phyloP scores from a whole-genome alignment of 1,139 yeast genomes.

The Protomyces pachydermus region DNA sequence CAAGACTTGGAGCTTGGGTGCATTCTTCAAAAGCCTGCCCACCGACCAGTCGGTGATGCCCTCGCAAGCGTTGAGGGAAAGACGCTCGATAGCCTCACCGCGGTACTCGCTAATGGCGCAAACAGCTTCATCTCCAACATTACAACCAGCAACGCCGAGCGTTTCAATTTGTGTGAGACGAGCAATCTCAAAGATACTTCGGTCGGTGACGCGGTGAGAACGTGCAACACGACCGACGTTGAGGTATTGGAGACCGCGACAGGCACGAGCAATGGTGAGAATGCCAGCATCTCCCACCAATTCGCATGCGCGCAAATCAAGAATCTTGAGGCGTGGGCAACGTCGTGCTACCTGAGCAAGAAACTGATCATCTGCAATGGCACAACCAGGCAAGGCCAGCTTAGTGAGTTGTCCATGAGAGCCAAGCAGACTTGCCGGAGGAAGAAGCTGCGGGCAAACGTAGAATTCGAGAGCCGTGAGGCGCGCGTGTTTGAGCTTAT shows the following conservation, averaged over 20 bases:
- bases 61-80: constrained; percentile 74
- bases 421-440: constrained; percentile 48
- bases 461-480: constrained; percentile 70
- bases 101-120: constrained; percentile 72
- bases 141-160: constrained; percentile 85
- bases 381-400: constrained; percentile 68
- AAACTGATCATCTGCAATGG: constrained; percentile 56
- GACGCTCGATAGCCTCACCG: constrained; percentile 55
- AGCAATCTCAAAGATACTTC: constrained; percentile 56
- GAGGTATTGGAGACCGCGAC: constrained; percentile 52
- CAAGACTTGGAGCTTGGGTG: constrained; percentile 62
- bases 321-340: constrained; percentile 57
- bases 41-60: constrained; percentile 61
- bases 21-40: constrained; percentile 56
- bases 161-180: constrained; percentile 56
- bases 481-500: constrained; percentile 33
- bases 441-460: constrained; percentile 70
- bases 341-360: constrained; percentile 49
- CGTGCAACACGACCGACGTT: constrained; percentile 76
- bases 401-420: constrained; percentile 47
- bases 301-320: constrained; percentile 85
- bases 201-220: constrained; percentile 67
- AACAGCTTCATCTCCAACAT: constrained; percentile 64
- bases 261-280: constrained; percentile 56
- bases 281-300: constrained; percentile 70